These are phyloP conservation scores for Citrus sinensis DNA, from an alignment of 345 rosid species.

Conservation along the genomic window DVS_A1.0 CM039161.1:9153501-9154000, in stretches of 20 bases:
- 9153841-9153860: constrained; percentile 33
- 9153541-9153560: constrained; percentile 38
- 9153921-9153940: constrained; percentile 28
- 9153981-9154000: constrained; percentile 26
- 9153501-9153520: constrained; percentile 27
- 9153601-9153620: constrained; percentile 35
- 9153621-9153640: constrained; percentile 36
- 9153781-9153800: constrained; percentile 25
- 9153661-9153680: constrained; percentile 40
- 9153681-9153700: constrained; percentile 21
- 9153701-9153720: constrained; percentile 35
- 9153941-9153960: constrained; percentile 31
- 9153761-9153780: constrained; percentile 23
- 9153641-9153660: constrained; percentile 28
- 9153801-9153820: constrained; percentile 36
- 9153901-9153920: constrained; percentile 29
- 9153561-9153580: constrained; percentile 35
- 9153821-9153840: constrained; percentile 32
- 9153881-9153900: constrained; percentile 37
- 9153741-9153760: constrained; percentile 39
- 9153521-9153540: constrained; percentile 30
- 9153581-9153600: constrained; percentile 31
- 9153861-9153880: constrained; percentile 41
- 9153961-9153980: constrained; percentile 35
- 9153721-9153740: constrained; percentile 39